Conservation (phyloP, 768 basidiomycete species). For the Boletus sp. region DNA sequence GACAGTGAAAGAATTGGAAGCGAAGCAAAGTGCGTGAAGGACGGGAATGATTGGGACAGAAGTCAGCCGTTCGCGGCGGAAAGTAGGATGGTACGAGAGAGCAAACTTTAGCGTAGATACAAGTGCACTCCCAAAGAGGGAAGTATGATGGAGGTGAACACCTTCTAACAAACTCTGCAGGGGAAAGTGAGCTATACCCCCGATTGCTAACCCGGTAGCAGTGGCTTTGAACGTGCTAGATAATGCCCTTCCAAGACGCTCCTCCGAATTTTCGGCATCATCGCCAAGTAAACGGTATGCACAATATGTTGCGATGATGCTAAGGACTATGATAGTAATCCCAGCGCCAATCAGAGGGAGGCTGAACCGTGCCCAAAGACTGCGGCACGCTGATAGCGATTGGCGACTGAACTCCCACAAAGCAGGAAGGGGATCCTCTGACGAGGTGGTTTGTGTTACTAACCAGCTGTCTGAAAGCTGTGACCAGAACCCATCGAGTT, state of each 20-base stretch:
- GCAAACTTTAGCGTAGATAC: constrained; percentile 47
- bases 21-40: constrained; percentile 74
- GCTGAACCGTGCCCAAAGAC: constrained; percentile 96
- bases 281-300: constrained; percentile 51
- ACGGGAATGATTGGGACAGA: constrained; percentile 49
- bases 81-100: constrained; percentile 38
- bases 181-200: constrained; percentile 35
- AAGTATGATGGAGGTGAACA: constrained; percentile 49
- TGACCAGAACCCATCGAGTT: constrained; percentile 67
- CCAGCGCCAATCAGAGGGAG: constrained; percentile 74
- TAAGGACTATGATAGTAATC: constrained; percentile 55
- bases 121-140: constrained; percentile 49
- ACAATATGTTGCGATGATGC: constrained; percentile 53
- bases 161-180: constrained; percentile 41
- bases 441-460: constrained; percentile 30
- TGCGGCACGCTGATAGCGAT: constrained; percentile 60
- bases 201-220: constrained; percentile 35
- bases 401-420: constrained; percentile 32
- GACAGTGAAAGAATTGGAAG: constrained; percentile 95
- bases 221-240: constrained; percentile 34
- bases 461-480: constrained; percentile 49
- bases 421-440: constrained; percentile 9
- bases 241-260: constrained; percentile 39
- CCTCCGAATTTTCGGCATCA: constrained; percentile 39
- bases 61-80: constrained; percentile 28